These are phyloP conservation scores for Exophiala sp. DNA, from an alignment of 2,329 filamentous ascomycete genomes.

Conservation along the genomic window DNA sequence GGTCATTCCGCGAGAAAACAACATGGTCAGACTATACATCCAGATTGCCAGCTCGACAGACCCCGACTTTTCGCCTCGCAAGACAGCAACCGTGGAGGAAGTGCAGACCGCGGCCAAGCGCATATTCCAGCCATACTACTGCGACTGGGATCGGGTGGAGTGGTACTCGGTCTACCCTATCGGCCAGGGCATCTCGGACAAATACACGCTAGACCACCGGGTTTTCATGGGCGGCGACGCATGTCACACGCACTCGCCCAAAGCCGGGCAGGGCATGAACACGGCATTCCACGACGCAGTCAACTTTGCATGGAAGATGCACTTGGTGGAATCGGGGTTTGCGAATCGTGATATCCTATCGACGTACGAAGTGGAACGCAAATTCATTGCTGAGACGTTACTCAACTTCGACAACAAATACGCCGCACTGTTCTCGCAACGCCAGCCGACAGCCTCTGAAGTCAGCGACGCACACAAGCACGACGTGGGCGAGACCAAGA, in stretches of 20 bases:
- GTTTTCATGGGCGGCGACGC: constrained; percentile 62
- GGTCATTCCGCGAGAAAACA: constrained; percentile 51
- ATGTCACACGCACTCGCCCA: constrained; percentile 60
- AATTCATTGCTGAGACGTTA: constrained; percentile 74
- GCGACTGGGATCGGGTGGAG: constrained; percentile 59
- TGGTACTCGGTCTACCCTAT: constrained; percentile 64
- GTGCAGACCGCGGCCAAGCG: constrained; percentile 54
- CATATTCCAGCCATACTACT: constrained; percentile 55
- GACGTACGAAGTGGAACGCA: constrained; percentile 83
- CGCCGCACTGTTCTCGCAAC: constrained; percentile 79
- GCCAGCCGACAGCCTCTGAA: constrained; percentile 65
- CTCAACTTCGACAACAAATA: constrained; percentile 84
- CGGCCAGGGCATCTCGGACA: constrained; percentile 59
- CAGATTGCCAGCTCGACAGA: constrained; percentile 60
- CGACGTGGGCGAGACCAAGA: constrained; percentile 48
- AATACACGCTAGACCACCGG: constrained; percentile 58
- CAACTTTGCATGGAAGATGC: constrained; percentile 94
- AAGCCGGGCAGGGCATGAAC: constrained; percentile 61
- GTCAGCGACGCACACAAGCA: constrained; percentile 56
- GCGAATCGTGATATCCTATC: constrained; percentile 67
- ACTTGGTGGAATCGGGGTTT: constrained; percentile 78
- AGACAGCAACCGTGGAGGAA: constrained; percentile 54
- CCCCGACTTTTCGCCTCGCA: constrained; percentile 55
- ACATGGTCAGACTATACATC: constrained; percentile 47
- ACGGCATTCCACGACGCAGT: constrained; percentile 60